Evolutionary conservation across 371 early-diverging fungal species (phyloP).

Genomic region (Lichtheimia hyalospora): DNA sequence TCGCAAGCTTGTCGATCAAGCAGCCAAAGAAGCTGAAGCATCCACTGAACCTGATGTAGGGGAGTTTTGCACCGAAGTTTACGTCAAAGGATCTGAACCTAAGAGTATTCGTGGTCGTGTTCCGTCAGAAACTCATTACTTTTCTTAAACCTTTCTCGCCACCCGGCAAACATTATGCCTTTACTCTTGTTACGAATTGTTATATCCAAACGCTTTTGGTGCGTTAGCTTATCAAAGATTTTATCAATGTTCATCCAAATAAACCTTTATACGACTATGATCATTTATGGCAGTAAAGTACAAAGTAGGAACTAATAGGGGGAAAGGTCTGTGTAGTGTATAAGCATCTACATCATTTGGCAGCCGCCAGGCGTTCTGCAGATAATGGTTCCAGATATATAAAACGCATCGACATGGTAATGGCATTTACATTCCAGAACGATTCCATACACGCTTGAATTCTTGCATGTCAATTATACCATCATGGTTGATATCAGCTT

Average conservation of each 20-base stretch:
- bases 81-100: constrained; percentile 76
- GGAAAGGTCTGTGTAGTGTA: too few relatives aligned
- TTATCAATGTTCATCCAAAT: too few relatives aligned
- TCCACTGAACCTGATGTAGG: constrained; percentile 75
- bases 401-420: not conserved
- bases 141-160: not conserved
- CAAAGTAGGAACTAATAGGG: too few relatives aligned
- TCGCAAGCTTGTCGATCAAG: constrained; percentile 83
- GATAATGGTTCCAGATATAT: not conserved
- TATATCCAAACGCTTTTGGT: too few relatives aligned
- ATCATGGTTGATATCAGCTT: constrained; percentile 41
- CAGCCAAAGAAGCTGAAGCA: constrained; percentile 83
- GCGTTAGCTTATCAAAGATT: too few relatives aligned
- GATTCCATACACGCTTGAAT: constrained; percentile 30
- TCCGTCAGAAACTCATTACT: constrained; percentile 69
- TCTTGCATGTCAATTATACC: constrained; percentile 36
- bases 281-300: too few relatives aligned
- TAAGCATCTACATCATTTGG: too few relatives aligned
- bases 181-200: too few relatives aligned
- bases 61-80: constrained; percentile 85
- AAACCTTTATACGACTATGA: too few relatives aligned
- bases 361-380: too few relatives aligned
- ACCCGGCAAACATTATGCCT: too few relatives aligned
- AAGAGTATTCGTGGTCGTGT: constrained; percentile 78
- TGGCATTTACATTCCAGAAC: constrained; percentile 15